Evolutionary conservation across 2,329 filamentous ascomycete genomes (phyloP), one percentile per base, ranked within the genome.

Genomic region (Dothideomycetes sp.): DNA sequence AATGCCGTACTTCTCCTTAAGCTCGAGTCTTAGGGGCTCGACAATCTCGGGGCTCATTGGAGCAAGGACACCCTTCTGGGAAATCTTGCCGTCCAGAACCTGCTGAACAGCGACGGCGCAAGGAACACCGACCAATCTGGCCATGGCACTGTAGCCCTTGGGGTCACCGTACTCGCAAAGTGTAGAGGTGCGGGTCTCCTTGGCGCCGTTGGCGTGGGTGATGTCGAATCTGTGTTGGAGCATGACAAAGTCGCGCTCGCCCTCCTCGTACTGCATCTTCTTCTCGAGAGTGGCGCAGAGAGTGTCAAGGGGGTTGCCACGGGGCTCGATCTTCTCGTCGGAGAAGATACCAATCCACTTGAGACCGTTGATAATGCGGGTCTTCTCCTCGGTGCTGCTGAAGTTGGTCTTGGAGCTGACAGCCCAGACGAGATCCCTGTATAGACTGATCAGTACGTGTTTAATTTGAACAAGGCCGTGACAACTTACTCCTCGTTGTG

Each of bases 181-280:
- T 1, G 87, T 94, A 29, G 80, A 85, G 17, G 84, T 88, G 48
- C 80, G 72, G 31, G 79, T 86, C 69, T 93, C 78, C 61, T 74
- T 76, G 58, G 67, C 75, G 54, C 86, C 86, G 59, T 91, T 82
- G 64, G 80, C 79, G 64, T 82, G 70, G 71, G 91, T 83, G 51
- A 94, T 84, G 59, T 80, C 79, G 61, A 94, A 93, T 67, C 78
- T 81, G 69, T 85, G 82, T 68, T 86, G 82, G 22, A 86, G 73
- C 66, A 76, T 72, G 42, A 91, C 83, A 50, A 93, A 69, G 63
- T 94, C 87, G 45, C 87, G 80, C 76, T 94, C 86, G 46, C 74
- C 81, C 53, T 82, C 70, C 56, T 76, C 82, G 63, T 81, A 94
- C 64, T 84, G 76, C 84, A 94, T 93, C 78, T 93, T 94, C 71